A percentile compares a stretch with the other conserved stretches of the same genome.
phyloP scores from a whole-genome alignment of 164 flowering plant species.

The Dillenia turbinata region DNA sequence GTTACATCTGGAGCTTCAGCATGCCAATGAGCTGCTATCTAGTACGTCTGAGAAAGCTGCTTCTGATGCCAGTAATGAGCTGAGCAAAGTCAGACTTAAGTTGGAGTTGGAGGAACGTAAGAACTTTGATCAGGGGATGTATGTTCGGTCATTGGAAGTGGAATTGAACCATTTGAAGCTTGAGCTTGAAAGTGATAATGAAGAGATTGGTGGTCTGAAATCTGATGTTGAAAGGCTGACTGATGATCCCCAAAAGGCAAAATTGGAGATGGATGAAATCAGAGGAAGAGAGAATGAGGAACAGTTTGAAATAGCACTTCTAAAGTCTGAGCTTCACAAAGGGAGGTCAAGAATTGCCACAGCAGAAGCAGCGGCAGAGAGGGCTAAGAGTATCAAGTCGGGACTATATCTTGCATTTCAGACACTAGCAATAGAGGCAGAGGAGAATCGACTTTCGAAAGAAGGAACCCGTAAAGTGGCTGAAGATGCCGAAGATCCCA shows the following conservation, averaged over 20 bases:
- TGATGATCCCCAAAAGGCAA: constrained; percentile 15
- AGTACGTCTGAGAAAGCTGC: constrained; percentile 25
- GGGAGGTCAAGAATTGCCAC: constrained; percentile 46
- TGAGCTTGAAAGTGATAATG: constrained; percentile 24
- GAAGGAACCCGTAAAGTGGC: constrained; percentile 6
- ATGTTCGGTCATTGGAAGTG: constrained; percentile 27
- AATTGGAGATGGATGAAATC: constrained; percentile 21
- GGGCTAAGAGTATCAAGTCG: constrained; percentile 23
- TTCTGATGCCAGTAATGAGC: constrained; percentile 20
- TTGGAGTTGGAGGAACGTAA: constrained; percentile 21
- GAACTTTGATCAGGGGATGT: constrained; percentile 16
- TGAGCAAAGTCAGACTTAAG: constrained; percentile 23
- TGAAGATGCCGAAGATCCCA: neutral
- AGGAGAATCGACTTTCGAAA: constrained; percentile 25
- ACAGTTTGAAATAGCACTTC: constrained; percentile 42
- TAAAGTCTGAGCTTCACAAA: constrained; percentile 47
- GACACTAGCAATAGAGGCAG: constrained; percentile 41
- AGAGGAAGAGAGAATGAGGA: constrained; percentile 32
- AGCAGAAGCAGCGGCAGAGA: constrained; percentile 48
- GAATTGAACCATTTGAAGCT: constrained; percentile 24
- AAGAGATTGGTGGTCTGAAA: constrained; percentile 23
- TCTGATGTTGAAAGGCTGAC: constrained; percentile 20
- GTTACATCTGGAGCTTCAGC: constrained; percentile 29
- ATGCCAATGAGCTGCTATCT: constrained; percentile 19
- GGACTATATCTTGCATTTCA: constrained; percentile 38